Evolutionary conservation across 257 asterid species (phyloP).

Genomic region (Lycium barbarum): DNA sequence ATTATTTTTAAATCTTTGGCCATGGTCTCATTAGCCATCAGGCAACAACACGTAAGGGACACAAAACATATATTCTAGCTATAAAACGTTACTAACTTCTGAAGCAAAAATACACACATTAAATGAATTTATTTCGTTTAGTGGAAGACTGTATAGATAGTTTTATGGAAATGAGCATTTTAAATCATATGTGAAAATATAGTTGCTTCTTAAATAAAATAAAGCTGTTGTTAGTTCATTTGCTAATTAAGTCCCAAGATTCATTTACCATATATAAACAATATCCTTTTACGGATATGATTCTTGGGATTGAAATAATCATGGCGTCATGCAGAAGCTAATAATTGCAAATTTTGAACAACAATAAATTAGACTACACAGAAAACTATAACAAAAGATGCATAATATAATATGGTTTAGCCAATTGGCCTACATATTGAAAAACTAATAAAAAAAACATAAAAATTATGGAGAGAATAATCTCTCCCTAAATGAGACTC

Average conservation of each 20-base stretch:
- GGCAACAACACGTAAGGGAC: neutral
- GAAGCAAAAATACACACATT: neutral
- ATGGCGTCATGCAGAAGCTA: too few species aligned
- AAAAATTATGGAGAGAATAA: too few species aligned
- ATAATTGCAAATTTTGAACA: too few species aligned
- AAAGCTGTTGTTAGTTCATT: neutral
- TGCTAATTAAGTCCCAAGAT: neutral
- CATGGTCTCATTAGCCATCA: neutral
- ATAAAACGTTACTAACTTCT: neutral
- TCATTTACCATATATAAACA: conserved; percentile 7
- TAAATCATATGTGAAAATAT: neutral
- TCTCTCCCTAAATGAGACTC: too few species aligned
- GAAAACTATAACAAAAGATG: too few species aligned
- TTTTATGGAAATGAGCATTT: neutral
- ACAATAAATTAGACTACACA: too few species aligned
- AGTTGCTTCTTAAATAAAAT: neutral
- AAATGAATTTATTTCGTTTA: neutral
- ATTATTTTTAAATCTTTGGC: neutral
- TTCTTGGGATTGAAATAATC: too few species aligned
- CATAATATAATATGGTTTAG: too few species aligned
- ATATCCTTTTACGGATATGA: neutral
- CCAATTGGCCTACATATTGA: too few species aligned
- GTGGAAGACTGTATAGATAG: neutral
- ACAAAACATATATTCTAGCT: neutral
- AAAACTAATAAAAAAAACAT: too few species aligned